Evolutionary conservation across 192 early-diverging fungal species (phyloP).

Genomic region (Backusella psychrophila): DNA sequence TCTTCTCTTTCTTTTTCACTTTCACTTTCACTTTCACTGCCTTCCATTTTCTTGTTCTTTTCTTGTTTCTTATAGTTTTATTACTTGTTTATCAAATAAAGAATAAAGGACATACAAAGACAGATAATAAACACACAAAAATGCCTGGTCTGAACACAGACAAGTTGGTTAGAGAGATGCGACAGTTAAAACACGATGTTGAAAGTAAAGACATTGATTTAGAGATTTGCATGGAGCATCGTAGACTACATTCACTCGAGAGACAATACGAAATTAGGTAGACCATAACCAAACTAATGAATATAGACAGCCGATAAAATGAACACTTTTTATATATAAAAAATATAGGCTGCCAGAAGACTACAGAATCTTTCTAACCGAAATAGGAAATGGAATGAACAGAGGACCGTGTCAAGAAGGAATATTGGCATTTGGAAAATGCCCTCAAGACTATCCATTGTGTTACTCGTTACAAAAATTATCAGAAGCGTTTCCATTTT

Average conservation of each 20-base stretch:
- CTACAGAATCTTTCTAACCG: background rate
- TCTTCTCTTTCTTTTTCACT: background rate
- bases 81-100: background rate
- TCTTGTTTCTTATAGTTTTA: background rate
- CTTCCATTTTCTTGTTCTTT: background rate
- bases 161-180: background rate
- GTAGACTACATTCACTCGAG: background rate
- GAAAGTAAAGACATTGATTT: conserved; percentile 4
- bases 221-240: background rate
- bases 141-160: background rate
- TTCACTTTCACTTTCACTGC: background rate
- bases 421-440: background rate
- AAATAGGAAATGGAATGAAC: conserved; percentile 3
- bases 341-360: conserved; percentile 4
- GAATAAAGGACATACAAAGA: background rate
- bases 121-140: background rate
- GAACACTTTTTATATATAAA: background rate
- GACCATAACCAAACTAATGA: background rate
- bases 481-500: background rate
- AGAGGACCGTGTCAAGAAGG: conserved; percentile 3
- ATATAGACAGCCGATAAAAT: background rate
- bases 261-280: background rate
- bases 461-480: background rate
- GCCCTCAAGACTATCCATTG: background rate
- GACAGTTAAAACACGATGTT: background rate